These are phyloP conservation scores for Chaetomiaceae sp. DNA, from an alignment of 2,329 filamentous ascomycete species.

Conservation along the genomic window DNA sequence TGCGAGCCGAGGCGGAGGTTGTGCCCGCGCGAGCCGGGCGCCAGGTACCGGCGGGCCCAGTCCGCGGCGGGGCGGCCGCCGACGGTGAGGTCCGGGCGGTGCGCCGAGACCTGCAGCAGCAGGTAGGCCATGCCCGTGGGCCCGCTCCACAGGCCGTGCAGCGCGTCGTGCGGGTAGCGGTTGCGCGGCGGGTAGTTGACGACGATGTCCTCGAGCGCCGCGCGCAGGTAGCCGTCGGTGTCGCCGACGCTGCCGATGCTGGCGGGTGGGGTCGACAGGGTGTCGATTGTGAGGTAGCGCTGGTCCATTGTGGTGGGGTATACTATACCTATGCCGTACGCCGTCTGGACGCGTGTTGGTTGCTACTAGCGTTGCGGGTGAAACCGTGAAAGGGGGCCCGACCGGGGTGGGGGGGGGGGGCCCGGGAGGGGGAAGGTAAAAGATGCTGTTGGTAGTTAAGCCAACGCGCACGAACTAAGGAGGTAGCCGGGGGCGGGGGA, in stretches of 20 bases:
- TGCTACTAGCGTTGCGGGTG: too few relatives aligned
- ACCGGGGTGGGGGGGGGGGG: too few relatives aligned
- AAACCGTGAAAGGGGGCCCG: too few relatives aligned
- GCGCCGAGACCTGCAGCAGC: constrained; percentile 45
- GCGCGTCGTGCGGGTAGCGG: constrained; percentile 32
- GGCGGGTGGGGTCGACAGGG: constrained; percentile 25
- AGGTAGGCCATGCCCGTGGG: constrained; percentile 55
- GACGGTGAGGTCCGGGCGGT: constrained; percentile 42
- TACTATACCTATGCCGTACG: too few relatives aligned
- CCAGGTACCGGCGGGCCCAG: constrained; percentile 47
- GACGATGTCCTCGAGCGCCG: constrained; percentile 37
- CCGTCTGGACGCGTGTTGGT: too few relatives aligned
- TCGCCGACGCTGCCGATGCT: constrained; percentile 29
- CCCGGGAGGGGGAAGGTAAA: too few relatives aligned
- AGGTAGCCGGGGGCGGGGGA: too few relatives aligned
- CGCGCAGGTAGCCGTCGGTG: constrained; percentile 30
- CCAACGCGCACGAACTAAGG: too few relatives aligned
- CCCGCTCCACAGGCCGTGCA: constrained; percentile 49
- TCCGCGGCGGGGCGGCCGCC: constrained; percentile 38
- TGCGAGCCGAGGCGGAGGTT: constrained; percentile 36
- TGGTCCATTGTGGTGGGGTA: background rate
- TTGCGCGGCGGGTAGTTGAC: constrained; percentile 35
- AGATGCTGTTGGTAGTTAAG: too few relatives aligned
- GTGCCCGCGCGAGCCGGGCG: constrained; percentile 34
- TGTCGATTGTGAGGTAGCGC: constrained; percentile 33